Percentiles rank a stretch among this genome's conserved stretches.
Evolutionary conservation across 768 basidiomycete genomes (phyloP).

Genomic region (Kwoniella bestiolae): DNA sequence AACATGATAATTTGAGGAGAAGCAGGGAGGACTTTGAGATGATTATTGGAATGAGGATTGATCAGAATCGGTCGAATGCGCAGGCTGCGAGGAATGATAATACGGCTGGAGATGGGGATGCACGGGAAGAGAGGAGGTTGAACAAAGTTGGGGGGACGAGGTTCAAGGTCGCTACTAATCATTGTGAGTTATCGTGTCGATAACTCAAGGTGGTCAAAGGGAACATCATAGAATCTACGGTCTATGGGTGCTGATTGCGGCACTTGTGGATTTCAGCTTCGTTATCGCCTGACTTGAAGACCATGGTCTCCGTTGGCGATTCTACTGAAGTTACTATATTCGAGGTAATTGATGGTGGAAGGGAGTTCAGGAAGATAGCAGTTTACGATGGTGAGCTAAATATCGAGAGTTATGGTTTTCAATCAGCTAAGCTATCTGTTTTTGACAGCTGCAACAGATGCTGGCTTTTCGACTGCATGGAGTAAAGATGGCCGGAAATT

Average conservation of each 20-base stretch:
- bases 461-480: constrained; percentile 55
- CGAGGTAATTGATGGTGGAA: constrained; percentile 68
- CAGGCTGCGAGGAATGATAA: neutral
- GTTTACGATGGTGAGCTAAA: constrained; percentile 61
- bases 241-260: too few species aligned
- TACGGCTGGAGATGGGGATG: constrained; percentile 10
- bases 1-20: constrained; percentile 14
- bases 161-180: constrained; percentile 53
- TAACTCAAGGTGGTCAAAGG: too few species aligned
- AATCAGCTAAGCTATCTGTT: too few species aligned
- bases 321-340: constrained; percentile 84
- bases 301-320: constrained; percentile 87
- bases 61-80: neutral
- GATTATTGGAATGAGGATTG: constrained; percentile 27
- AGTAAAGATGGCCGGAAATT: constrained; percentile 56
- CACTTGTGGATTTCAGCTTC: constrained; percentile 71
- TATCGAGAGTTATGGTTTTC: too few species aligned
- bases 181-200: constrained; percentile 47
- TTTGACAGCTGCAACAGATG: constrained; percentile 49
- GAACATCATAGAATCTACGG: too few species aligned
- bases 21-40: constrained; percentile 30
- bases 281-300: constrained; percentile 84
- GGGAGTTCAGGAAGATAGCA: constrained; percentile 67
- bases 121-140: constrained; percentile 36
- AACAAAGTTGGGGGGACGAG: constrained; percentile 47